Evolutionary conservation across 2,329 filamentous ascomycete species (phyloP).

Genomic region (Allantophomopsis cytisporea): DNA sequence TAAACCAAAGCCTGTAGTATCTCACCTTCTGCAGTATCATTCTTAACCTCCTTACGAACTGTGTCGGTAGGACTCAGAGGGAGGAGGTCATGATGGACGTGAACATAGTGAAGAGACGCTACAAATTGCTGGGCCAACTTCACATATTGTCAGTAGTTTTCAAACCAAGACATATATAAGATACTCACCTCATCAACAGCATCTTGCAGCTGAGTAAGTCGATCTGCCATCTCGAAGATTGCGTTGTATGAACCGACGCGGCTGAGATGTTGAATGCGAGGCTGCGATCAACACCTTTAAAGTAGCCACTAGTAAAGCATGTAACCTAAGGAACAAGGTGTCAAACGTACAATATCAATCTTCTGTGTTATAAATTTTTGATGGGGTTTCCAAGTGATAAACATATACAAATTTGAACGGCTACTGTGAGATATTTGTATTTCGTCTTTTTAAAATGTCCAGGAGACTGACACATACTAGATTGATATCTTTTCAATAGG

Average conservation of each 20-base stretch:
- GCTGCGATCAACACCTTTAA: not conserved
- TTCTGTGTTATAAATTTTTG: too few species aligned
- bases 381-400: too few species aligned
- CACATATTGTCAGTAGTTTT: not conserved
- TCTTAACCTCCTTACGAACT: constrained; percentile 39
- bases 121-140: constrained; percentile 58
- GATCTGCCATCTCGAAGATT: constrained; percentile 47
- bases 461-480: too few species aligned
- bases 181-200: constrained; percentile 60
- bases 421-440: too few species aligned
- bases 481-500: too few species aligned
- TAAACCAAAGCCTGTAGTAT: constrained; percentile 4
- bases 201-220: constrained; percentile 74
- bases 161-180: not conserved
- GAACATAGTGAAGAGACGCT: constrained; percentile 51
- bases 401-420: too few species aligned
- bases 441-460: too few species aligned
- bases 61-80: constrained; percentile 42
- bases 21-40: constrained; percentile 17
- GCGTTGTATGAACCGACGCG: constrained; percentile 1
- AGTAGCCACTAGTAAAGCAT: too few species aligned
- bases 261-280: constrained; percentile 4
- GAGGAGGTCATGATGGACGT: constrained; percentile 54
- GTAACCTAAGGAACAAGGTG: too few species aligned
- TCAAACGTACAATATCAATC: too few species aligned